Evolutionary conservation across 306 rosid genomes (phyloP), one percentile per base, ranked within the genome.

Genomic region (Trifolium pratense): DNA sequence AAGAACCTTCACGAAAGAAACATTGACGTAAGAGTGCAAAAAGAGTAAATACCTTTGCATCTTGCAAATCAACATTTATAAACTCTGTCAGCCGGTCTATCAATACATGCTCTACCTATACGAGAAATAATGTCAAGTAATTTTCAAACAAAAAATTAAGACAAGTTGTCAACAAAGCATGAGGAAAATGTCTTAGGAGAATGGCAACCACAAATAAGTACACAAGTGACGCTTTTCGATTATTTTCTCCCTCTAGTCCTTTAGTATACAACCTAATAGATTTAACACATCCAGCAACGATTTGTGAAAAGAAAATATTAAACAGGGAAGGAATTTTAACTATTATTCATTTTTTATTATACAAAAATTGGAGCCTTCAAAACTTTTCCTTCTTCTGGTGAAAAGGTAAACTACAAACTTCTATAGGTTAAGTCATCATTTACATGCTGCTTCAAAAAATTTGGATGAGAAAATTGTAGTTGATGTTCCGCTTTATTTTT

Each of bases 31-130:
- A 10, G 52, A 48, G 49, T 46, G 37, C 14, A 67, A 49, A 71
- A 45, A 55, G 36, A 75, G 62, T 55, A 79, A 66, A 58, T 74
- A 91, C 99, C 97, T 78, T 88, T 49, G 87, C 95, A 26, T 86
- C 91, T 82, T 81, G 91, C 82, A 94, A 76, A 89, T 94, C 97
- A 79, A 82, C 88, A 18, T 78, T 86, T 81, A 94, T 78, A 81
- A 94, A 94, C 80, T 91, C 84, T 73, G 58, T 73, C 83, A 94
- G 73, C 59, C 99, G 91, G 77, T 94, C 92, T 76, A 85, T 83
- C 82, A 94, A 75, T 45, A 91, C 95, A 74, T 94, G 99, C 84
- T 94, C 99, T 66, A 94, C 99, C 99, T 94, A 78, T 53, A 78
- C 75, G 57, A 85, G 67, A 78, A 63, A 61, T 57, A 51, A 51